Percentiles rank a stretch among this genome's conserved stretches.
phyloP scores from a whole-genome alignment of 2,329 filamentous ascomycete species.

The Botryotinia convoluta region DNA sequence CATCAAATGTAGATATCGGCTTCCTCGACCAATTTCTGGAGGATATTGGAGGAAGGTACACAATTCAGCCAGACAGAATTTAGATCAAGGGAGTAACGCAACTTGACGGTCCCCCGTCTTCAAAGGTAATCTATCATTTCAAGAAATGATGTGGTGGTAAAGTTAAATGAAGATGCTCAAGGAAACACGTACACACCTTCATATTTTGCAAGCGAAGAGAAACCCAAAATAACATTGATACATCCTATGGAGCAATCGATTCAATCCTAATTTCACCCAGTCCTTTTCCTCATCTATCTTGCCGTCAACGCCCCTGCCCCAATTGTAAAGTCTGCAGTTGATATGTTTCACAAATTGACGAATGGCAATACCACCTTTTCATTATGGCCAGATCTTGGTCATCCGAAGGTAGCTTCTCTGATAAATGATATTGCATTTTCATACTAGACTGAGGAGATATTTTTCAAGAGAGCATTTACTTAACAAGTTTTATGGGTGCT shows the following conservation, averaged over 20 bases:
- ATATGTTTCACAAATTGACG: conserved; percentile 42
- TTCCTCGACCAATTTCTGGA: conserved; percentile 42
- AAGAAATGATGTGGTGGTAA: conserved; percentile 51
- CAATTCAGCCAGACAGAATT: not conserved
- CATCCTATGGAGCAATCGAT: conserved; percentile 53
- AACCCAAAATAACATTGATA: conserved; percentile 42
- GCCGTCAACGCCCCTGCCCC: conserved; percentile 38
- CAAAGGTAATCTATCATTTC: conserved; percentile 46
- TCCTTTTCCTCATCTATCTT: conserved; percentile 50
- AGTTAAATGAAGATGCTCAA: conserved; percentile 42
- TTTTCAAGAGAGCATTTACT: conserved; percentile 50
- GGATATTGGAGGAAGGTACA: not conserved
- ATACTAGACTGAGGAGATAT: conserved; percentile 41
- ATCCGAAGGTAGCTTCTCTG: conserved; percentile 48
- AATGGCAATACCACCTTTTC: conserved; percentile 43
- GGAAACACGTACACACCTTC: conserved; percentile 24
- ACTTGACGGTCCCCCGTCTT: conserved; percentile 29
- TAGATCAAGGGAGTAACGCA: conserved; percentile 23
- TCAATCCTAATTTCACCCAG: conserved; percentile 52
- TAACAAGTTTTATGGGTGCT: conserved; percentile 54
- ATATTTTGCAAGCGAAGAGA: conserved; percentile 9
- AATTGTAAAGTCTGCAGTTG: conserved; percentile 44
- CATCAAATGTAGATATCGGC: conserved; percentile 44
- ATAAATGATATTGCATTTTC: conserved; percentile 46
- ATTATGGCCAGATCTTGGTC: conserved; percentile 48